These are phyloP conservation scores for Linnemannia exigua DNA, from an alignment of 192 early-diverging fungal species.

Conservation along the genomic window DNA sequence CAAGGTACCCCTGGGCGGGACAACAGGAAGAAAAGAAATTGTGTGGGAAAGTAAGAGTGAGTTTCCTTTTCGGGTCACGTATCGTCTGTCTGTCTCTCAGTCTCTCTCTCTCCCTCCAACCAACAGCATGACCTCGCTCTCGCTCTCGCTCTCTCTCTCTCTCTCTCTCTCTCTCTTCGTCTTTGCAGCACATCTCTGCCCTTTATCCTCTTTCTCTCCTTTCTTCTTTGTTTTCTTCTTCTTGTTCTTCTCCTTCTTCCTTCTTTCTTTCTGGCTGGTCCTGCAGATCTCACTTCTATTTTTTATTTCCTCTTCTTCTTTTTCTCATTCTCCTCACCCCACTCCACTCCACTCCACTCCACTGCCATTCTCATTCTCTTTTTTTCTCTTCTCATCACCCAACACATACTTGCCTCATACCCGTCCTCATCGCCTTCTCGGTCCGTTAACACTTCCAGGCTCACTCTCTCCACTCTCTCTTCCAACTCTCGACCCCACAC, in stretches of 20 bases:
- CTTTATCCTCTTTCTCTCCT: neutral
- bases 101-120: slow-evolving; percentile 5
- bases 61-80: slow-evolving; percentile 8
- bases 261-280: neutral
- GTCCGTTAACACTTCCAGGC: no score
- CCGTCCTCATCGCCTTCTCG: no score
- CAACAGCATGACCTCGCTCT: neutral
- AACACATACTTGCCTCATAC: neutral
- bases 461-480: neutral
- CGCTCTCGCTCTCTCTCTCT: neutral
- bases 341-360: no score
- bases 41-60: slow-evolving; percentile 4
- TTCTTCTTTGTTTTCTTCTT: neutral
- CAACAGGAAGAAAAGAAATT: neutral
- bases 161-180: slow-evolving; percentile 8
- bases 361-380: no score
- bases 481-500: neutral
- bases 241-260: neutral
- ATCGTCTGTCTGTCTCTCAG: neutral
- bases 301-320: neutral
- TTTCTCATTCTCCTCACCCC: no score
- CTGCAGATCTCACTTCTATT: neutral
- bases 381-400: neutral
- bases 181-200: neutral
- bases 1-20: neutral